Evolutionary conservation across 1,284 basidiomycete genomes (phyloP), one percentile per base, ranked within the genome.

Genomic region (Peniophora sp.): DNA sequence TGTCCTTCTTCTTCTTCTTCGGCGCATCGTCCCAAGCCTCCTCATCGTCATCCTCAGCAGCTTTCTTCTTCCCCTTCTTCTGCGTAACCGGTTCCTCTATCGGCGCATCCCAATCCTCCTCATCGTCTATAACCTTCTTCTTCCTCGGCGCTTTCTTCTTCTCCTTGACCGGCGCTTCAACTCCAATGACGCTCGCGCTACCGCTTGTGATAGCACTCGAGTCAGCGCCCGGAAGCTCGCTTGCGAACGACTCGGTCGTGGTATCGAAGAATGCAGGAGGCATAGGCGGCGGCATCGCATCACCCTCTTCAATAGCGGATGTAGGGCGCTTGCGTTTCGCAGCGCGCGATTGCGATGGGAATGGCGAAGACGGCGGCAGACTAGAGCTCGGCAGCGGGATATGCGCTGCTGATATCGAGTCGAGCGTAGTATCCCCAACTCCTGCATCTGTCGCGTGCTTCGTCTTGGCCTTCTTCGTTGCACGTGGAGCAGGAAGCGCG

Each of bases 361-460:
- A 50, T 12, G 65, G 61, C 5, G 67, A 64, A 9, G 63, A 64
- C 12, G 56, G 52, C 3, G 63, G 52, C 35, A 61, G 50, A 49
- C 65, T 64, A 17, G 66, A 63, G 16, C 62, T 67, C 3, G 60
- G 57, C 2, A 60, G 43, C 2, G 64, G 64, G 19, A 67, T 50
- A 8, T 62, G 60, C 45, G 58, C 50, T 10, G 62, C 64, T 1
- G 65, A 64, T 36, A 59, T 32, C 27, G 27, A 32, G 27, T 32
- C 27, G 5, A 32, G 27, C 12, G 27, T 32, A 5, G 27, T 32
- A 32, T 32, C 27, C 6, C 27, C 27, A 5, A 32, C 27, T 6
- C 27, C 27, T 32, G 27, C 27, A 12, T 6, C 27, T 6, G 27
- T 12, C 27, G 27, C 12, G 27, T 32, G 27, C 6, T 32, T 32